Evolutionary conservation across 768 basidiomycete species (phyloP).

Genomic region (Podaxis sp.): DNA sequence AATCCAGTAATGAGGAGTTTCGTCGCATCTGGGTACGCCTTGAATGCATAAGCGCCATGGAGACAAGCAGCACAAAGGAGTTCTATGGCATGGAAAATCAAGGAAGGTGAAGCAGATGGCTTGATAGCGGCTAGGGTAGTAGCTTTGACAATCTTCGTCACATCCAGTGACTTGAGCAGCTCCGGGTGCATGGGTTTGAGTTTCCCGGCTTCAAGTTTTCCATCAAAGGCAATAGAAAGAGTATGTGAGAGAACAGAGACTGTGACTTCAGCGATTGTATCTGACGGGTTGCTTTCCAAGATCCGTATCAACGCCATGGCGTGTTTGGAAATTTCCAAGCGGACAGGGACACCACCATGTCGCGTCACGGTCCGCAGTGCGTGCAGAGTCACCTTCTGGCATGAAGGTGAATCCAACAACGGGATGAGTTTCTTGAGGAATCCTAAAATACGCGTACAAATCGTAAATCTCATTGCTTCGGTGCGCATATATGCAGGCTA

Average conservation of each 20-base stretch:
- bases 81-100: constrained; percentile 53
- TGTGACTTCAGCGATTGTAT: constrained; percentile 50
- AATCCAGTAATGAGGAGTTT: constrained; percentile 57
- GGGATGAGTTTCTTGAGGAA: constrained; percentile 58
- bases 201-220: constrained; percentile 20
- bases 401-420: constrained; percentile 34
- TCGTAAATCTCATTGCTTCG: not conserved
- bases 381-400: too few species aligned
- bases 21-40: constrained; percentile 41
- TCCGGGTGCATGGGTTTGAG: constrained; percentile 36
- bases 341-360: constrained; percentile 53
- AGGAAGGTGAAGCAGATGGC: constrained; percentile 38
- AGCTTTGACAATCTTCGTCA: constrained; percentile 43
- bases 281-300: constrained; percentile 50
- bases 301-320: constrained; percentile 36
- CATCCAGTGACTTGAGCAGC: constrained; percentile 39
- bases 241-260: constrained; percentile 55
- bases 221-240: constrained; percentile 42
- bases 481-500: not conserved
- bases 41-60: constrained; percentile 44
- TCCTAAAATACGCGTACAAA: constrained; percentile 34
- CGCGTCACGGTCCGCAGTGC: constrained; percentile 42
- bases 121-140: constrained; percentile 43
- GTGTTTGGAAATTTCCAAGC: constrained; percentile 50
- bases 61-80: constrained; percentile 44